Percentiles rank a stretch among this genome's conserved stretches.
Conservation (phyloP, 140 eudicot genomes). For the Anethum foeniculum region DNA sequence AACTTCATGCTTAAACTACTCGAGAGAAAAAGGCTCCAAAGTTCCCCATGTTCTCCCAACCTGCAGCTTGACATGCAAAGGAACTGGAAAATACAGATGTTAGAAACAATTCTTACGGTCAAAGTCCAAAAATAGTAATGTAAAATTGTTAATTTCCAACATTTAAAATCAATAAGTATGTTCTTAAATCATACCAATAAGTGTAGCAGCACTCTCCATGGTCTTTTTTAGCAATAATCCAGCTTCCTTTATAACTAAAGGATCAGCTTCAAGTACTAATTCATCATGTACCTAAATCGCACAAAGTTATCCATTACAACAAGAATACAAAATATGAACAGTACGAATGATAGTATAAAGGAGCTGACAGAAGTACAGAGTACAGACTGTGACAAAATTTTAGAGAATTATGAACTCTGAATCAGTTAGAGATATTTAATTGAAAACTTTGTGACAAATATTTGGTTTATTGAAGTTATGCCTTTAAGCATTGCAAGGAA, state of each 20-base stretch:
- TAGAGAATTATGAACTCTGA: background rate
- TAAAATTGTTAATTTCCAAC: background rate
- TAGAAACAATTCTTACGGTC: background rate
- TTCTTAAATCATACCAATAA: slow-evolving; percentile 57
- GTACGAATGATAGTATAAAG: background rate
- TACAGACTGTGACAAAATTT: background rate
- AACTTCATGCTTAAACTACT: slow-evolving; percentile 4
- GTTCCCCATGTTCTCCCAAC: slow-evolving; percentile 94
- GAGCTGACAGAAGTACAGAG: background rate
- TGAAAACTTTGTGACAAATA: background rate
- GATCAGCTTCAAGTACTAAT: slow-evolving; percentile 80
- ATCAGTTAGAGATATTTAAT: background rate
- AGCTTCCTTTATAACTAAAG: slow-evolving; percentile 67
- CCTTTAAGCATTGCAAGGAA: background rate
- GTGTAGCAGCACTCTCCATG: slow-evolving; percentile 85
- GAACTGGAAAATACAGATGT: slow-evolving; percentile 44
- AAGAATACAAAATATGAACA: background rate
- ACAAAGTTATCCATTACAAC: slow-evolving; percentile 1
- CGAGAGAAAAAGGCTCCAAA: slow-evolving; percentile 51
- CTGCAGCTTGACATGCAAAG: slow-evolving; percentile 75
- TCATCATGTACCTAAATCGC: slow-evolving; percentile 82
- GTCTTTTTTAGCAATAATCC: slow-evolving; percentile 54
- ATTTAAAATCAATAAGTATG: background rate
- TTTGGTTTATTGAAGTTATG: background rate
- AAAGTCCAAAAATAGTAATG: background rate